Evolutionary conservation across 805 yeast genomes (phyloP).

Genomic region (Cyberlindnera mississippiensis): DNA sequence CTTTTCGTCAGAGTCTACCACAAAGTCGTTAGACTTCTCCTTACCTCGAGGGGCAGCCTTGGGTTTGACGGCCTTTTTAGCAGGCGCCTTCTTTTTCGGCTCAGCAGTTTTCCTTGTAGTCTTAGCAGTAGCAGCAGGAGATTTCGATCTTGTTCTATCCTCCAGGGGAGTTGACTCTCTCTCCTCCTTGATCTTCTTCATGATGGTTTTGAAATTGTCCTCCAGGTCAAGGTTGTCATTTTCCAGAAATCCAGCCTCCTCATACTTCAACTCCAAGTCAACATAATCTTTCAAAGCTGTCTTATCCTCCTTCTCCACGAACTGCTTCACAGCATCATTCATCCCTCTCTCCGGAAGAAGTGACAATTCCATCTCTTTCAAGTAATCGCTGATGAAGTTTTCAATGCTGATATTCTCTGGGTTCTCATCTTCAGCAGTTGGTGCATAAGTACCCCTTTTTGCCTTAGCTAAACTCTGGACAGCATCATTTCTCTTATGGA

Average conservation of each 20-base stretch:
- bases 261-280: slow-evolving; percentile 38
- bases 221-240: slow-evolving; percentile 38
- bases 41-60: background rate
- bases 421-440: slow-evolving; percentile 14
- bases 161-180: slow-evolving; percentile 11
- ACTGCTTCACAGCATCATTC: slow-evolving; percentile 64
- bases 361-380: slow-evolving; percentile 59
- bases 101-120: background rate
- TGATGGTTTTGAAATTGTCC: slow-evolving; percentile 41
- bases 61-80: background rate
- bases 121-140: background rate
- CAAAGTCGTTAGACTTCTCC: slow-evolving; percentile 8
- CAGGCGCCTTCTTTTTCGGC: slow-evolving; percentile 1
- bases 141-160: background rate
- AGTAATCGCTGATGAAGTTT: slow-evolving; percentile 55
- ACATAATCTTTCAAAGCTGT: slow-evolving; percentile 62
- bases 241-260: slow-evolving; percentile 26
- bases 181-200: slow-evolving; percentile 39
- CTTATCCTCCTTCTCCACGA: slow-evolving; percentile 82
- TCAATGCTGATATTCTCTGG: slow-evolving; percentile 51
- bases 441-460: slow-evolving; percentile 5
- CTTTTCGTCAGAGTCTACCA: slow-evolving; percentile 9
- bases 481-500: slow-evolving; percentile 46
- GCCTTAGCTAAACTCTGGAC: slow-evolving; percentile 3
- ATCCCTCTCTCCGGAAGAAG: slow-evolving; percentile 74